These are phyloP conservation scores for Fusarium sororula DNA, from an alignment of 2,329 filamentous ascomycete genomes.

Conservation along the genomic window DNA sequence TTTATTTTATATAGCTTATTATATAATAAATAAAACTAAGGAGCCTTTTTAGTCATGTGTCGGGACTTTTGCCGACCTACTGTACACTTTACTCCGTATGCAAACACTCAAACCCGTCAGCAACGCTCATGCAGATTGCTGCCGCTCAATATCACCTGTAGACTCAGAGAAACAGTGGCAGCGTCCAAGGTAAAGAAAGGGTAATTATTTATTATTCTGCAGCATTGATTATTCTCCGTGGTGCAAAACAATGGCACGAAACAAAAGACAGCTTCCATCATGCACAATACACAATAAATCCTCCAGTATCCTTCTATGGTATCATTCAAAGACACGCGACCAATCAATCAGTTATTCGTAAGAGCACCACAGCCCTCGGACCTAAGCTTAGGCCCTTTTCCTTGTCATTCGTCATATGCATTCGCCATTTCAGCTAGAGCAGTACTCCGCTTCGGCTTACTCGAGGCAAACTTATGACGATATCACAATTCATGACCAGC, in stretches of 20 bases:
- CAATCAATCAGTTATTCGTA: not conserved
- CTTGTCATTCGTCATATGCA: not conserved
- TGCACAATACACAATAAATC: not conserved
- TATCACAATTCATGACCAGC: no score
- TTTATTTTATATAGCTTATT: no score
- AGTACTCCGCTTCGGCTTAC: not conserved
- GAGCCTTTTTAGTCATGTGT: no score
- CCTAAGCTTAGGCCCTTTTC: not conserved
- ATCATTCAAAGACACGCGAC: slow-evolving; percentile 14
- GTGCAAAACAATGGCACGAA: not conserved
- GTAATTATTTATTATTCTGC: slow-evolving; percentile 2
- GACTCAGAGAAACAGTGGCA: accelerated
- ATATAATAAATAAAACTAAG: no score
- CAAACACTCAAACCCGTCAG: not conserved
- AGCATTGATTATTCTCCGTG: not conserved
- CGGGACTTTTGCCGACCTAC: no score
- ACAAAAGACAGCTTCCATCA: not conserved
- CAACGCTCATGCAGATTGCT: not conserved
- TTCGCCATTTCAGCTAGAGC: not conserved
- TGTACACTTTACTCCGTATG: no score
- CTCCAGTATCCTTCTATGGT: slow-evolving; percentile 18
- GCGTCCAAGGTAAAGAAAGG: not conserved
- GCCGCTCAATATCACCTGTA: not conserved
- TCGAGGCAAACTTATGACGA: not conserved
- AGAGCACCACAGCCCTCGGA: not conserved